These are phyloP conservation scores for Tritrichomonas musculus DNA, from an alignment of 208 protist species.

Conservation along the genomic window DNA sequence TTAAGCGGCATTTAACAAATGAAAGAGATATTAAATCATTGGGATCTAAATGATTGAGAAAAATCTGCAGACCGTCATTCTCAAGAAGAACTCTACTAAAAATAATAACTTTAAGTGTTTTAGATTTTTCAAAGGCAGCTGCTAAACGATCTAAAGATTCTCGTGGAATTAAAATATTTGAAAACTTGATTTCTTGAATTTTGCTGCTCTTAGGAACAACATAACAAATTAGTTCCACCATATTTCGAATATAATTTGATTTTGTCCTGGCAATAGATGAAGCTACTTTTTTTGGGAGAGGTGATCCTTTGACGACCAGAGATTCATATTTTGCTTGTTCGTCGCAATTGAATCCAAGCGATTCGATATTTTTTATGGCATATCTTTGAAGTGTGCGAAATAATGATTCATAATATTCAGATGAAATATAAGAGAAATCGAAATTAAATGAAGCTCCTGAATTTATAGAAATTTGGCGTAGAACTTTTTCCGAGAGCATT, in stretches of 20 bases:
- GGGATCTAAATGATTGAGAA: not conserved
- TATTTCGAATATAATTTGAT: slow-evolving; percentile 20
- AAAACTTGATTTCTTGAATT: not conserved
- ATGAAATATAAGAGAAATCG: not conserved
- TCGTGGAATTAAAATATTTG: not conserved
- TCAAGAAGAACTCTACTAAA: not conserved
- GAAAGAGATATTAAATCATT: not conserved
- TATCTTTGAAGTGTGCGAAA: not conserved
- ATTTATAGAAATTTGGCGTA: not conserved
- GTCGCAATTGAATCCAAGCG: not conserved
- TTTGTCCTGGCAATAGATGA: not conserved
- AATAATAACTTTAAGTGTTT: not conserved
- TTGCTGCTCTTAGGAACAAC: not conserved
- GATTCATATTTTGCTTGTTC: not conserved
- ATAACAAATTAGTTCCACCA: not conserved
- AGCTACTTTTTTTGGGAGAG: not conserved
- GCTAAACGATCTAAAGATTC: not conserved
- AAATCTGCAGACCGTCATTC: not conserved
- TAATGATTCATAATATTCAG: not conserved
- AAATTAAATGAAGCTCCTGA: not conserved
- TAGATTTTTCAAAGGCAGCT: not conserved
- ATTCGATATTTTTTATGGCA: slow-evolving; percentile 11
- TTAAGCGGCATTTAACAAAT: not conserved
- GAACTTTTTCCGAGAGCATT: not conserved
- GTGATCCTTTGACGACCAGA: not conserved